Evolutionary conservation across 1,284 basidiomycete genomes (phyloP).

Genomic region (Cryptococcus sp.): DNA sequence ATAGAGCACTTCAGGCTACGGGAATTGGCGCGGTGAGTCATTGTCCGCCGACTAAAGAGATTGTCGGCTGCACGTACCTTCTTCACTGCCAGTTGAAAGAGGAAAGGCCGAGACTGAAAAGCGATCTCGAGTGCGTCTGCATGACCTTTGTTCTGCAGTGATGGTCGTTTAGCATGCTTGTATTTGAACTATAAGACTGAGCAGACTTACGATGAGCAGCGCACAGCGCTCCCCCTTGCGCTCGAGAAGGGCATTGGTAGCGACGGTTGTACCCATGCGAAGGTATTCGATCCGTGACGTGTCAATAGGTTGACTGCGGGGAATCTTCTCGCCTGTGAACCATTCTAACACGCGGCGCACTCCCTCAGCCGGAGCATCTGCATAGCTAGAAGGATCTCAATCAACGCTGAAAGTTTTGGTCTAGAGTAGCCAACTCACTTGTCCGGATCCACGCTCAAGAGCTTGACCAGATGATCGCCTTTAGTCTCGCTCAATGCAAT

Average conservation of each 20-base stretch:
- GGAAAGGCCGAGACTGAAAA: slow-evolving; percentile 63
- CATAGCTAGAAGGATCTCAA: slow-evolving; percentile 64
- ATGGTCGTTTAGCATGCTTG: neutral
- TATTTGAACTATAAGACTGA: neutral
- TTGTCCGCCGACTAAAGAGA: neutral
- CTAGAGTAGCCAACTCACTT: slow-evolving; percentile 55
- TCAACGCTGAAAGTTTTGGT: neutral
- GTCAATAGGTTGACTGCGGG: slow-evolving; percentile 56
- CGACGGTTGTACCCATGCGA: slow-evolving; percentile 59
- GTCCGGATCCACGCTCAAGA: slow-evolving; percentile 77
- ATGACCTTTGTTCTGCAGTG: slow-evolving; percentile 68
- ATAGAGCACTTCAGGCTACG: slow-evolving; percentile 56
- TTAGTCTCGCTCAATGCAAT: slow-evolving; percentile 14
- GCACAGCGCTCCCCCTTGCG: slow-evolving; percentile 91
- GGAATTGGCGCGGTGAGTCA: neutral
- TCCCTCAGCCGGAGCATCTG: slow-evolving; percentile 80
- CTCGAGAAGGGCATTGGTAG: slow-evolving; percentile 90
- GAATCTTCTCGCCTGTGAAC: slow-evolving; percentile 69
- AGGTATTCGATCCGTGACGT: slow-evolving; percentile 35
- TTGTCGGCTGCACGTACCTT: slow-evolving; percentile 58
- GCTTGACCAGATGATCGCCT: slow-evolving; percentile 54
- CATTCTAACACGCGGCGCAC: slow-evolving; percentile 84
- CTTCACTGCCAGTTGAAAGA: slow-evolving; percentile 84
- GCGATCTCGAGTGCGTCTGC: slow-evolving; percentile 41
- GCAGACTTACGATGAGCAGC: slow-evolving; percentile 63